Percentiles rank a stretch among this genome's conserved stretches.
Conservation (phyloP, 306 rosid species). For the Gleditsia sinensis region DNA sequence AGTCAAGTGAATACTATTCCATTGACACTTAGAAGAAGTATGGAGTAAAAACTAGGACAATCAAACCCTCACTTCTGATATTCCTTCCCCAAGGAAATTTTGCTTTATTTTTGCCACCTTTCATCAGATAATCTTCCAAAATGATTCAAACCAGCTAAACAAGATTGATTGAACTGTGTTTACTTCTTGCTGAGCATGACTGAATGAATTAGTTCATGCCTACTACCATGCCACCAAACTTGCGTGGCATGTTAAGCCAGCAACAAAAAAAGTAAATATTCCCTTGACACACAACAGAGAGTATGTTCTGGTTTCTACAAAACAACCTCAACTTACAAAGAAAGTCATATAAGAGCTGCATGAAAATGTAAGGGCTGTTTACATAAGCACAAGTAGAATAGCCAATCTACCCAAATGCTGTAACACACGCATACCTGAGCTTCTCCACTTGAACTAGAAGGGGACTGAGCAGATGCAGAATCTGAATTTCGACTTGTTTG, state of each 20-base stretch:
- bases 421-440: slow-evolving; percentile 64
- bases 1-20: neutral
- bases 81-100: neutral
- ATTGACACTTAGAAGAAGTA: neutral
- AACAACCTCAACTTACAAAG: slow-evolving; percentile 22
- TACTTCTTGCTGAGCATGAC: neutral
- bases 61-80: neutral
- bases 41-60: neutral
- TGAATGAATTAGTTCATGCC: slow-evolving; percentile 12
- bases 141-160: neutral
- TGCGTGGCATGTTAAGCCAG: slow-evolving; percentile 3
- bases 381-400: slow-evolving; percentile 10
- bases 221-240: neutral
- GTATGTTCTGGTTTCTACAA: neutral
- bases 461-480: slow-evolving; percentile 92
- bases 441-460: slow-evolving; percentile 92
- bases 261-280: neutral
- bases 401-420: slow-evolving; percentile 25
- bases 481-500: slow-evolving; percentile 93
- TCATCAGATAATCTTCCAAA: neutral
- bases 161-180: neutral
- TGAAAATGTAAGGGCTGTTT: neutral
- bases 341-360: neutral
- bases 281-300: neutral
- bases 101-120: neutral